phyloP scores from a whole-genome alignment of 768 basidiomycete genomes.

The Grammothele lineata region DNA sequence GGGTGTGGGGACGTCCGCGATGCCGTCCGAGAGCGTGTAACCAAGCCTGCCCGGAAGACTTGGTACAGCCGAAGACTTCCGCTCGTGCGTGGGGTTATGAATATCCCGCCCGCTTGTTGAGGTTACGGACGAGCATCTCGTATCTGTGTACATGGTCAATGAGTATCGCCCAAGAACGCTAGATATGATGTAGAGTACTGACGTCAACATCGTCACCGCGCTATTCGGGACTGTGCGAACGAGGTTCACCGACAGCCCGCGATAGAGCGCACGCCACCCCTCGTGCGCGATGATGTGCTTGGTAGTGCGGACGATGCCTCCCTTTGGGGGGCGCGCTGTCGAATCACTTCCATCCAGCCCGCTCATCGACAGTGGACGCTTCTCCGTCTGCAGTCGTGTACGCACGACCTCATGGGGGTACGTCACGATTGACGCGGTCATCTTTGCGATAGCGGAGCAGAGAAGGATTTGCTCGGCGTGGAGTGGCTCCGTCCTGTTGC shows the following conservation, averaged over 20 bases:
- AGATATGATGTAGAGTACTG: constrained; percentile 30
- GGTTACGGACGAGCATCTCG: constrained; percentile 28
- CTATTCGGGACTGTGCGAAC: constrained; percentile 94
- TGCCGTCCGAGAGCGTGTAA: no score
- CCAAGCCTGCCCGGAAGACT: no score
- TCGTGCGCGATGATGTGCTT: constrained; percentile 72
- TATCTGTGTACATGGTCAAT: constrained; percentile 21
- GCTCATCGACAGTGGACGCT: constrained; percentile 49
- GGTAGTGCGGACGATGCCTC: constrained; percentile 73
- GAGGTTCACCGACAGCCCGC: constrained; percentile 91
- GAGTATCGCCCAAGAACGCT: no score
- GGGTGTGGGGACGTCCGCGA: no score
- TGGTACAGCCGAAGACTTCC: no score
- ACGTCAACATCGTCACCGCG: constrained; percentile 95
- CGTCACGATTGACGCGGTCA: constrained; percentile 92
- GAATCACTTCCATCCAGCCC: constrained; percentile 58
- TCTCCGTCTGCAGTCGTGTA: constrained; percentile 92
- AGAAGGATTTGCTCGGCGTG: constrained; percentile 65
- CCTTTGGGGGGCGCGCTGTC: constrained; percentile 48
- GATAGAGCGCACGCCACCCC: constrained; percentile 88
- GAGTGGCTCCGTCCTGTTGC: constrained; percentile 37
- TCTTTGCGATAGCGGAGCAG: constrained; percentile 92
- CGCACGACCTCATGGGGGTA: constrained; percentile 99
- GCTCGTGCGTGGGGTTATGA: constrained; percentile 17
- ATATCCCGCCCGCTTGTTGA: constrained; percentile 14